These are phyloP conservation scores for Malassezia restricta DNA, from an alignment of 1,284 basidiomycete species.

Conservation along the genomic window DNA sequence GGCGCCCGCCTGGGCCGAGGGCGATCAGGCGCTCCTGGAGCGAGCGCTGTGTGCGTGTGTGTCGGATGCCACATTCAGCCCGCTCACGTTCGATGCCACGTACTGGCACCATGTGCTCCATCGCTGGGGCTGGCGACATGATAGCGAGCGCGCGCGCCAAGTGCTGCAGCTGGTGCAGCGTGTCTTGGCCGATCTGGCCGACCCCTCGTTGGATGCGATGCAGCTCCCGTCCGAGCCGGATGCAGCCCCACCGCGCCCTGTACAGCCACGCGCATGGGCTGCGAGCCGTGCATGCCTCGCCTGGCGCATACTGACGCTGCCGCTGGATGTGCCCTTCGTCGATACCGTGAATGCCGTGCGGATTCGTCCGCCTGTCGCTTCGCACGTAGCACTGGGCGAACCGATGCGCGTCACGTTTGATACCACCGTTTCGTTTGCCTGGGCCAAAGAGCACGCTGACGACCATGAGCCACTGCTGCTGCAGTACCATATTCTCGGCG, in stretches of 20 bases:
- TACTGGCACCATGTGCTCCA: not conserved
- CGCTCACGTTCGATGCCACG: not conserved
- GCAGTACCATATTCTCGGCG: constrained; percentile 28
- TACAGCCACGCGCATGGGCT: not conserved
- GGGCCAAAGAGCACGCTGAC: not conserved
- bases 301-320: constrained; percentile 8
- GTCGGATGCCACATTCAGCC: not conserved
- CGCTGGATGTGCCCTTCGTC: constrained; percentile 8
- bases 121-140: constrained; percentile 7
- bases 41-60: not conserved
- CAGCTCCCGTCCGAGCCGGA: not conserved
- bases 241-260: not conserved
- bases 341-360: constrained; percentile 6
- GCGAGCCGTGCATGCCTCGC: not conserved
- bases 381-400: not conserved
- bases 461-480: constrained; percentile 1
- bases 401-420: constrained; percentile 1
- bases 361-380: not conserved
- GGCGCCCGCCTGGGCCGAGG: constrained; percentile 8
- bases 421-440: not conserved
- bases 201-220: not conserved
- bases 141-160: not conserved
- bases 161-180: not conserved
- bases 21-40: constrained; percentile 13
- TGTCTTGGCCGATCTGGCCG: not conserved